Conservation (phyloP, 2,329 filamentous ascomycete species). For the Metarhizium rileyi region DNA sequence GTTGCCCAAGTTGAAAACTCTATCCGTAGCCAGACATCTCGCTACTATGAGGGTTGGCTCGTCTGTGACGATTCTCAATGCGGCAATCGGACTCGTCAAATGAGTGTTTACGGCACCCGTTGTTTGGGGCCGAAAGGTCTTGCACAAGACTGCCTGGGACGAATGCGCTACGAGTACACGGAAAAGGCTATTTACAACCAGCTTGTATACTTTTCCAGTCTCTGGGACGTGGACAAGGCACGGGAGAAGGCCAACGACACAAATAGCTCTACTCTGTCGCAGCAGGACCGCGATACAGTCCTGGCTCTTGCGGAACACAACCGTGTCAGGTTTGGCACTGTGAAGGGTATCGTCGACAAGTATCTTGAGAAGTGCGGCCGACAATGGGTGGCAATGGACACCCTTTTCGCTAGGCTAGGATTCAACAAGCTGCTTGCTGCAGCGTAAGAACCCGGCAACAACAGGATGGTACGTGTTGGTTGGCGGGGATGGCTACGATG, state of each 20-base stretch:
- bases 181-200: conserved; percentile 95
- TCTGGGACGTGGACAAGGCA: conserved; percentile 88
- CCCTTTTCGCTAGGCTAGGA: conserved; percentile 62
- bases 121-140: conserved; percentile 83
- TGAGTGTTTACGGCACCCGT: conserved; percentile 83
- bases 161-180: conserved; percentile 78
- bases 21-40: conserved; percentile 65
- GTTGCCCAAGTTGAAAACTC: conserved; percentile 82
- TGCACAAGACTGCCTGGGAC: conserved; percentile 72
- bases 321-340: conserved; percentile 62
- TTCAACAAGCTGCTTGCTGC: conserved; percentile 29
- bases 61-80: conserved; percentile 85
- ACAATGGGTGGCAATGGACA: conserved; percentile 92
- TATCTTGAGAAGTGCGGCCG: conserved; percentile 85
- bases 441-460: conserved; percentile 2
- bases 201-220: conserved; percentile 70
- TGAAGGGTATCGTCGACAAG: conserved; percentile 67
- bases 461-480: too few species aligned
- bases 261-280: conserved; percentile 35
- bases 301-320: conserved; percentile 73
- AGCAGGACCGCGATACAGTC: conserved; percentile 54
- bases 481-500: not conserved
- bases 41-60: conserved; percentile 90
- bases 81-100: conserved; percentile 77
- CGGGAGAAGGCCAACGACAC: conserved; percentile 40